phyloP scores from a whole-genome alignment of 768 basidiomycete genomes.

The Rhodotorula sphaerocarpa region DNA sequence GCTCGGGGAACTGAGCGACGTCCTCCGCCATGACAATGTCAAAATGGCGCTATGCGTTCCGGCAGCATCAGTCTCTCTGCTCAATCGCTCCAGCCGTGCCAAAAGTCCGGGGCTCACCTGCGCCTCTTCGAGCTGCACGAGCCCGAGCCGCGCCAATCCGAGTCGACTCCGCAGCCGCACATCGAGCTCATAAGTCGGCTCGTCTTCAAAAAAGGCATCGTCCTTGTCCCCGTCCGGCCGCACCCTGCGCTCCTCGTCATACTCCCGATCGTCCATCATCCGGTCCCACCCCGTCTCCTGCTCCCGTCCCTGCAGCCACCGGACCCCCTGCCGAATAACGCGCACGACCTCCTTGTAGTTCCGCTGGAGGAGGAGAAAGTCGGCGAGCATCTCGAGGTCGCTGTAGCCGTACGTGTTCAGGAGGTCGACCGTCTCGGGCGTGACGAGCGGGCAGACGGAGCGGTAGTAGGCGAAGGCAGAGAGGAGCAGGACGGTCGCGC shows the following conservation, averaged over 20 bases:
- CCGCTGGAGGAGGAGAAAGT: conserved; percentile 65
- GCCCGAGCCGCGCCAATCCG: conserved; percentile 69
- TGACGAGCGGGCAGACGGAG: conserved; percentile 47
- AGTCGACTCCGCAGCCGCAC: conserved; percentile 73
- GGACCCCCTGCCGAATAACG: conserved; percentile 62
- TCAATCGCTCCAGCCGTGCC: too few relatives aligned
- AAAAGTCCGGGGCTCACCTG: conserved; percentile 58
- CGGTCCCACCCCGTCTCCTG: conserved; percentile 70
- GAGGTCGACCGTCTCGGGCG: conserved; percentile 43
- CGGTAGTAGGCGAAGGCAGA: conserved; percentile 66
- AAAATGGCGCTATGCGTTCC: conserved; percentile 85
- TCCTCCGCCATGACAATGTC: conserved; percentile 63
- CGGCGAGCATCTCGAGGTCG: conserved; percentile 75
- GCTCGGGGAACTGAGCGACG: conserved; percentile 62
- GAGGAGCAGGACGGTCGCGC: conserved; percentile 62
- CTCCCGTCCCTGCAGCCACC: conserved; percentile 85
- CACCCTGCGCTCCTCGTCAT: conserved; percentile 47
- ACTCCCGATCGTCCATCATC: conserved; percentile 82
- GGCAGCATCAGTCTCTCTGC: background rate
- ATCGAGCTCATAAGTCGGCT: conserved; percentile 52
- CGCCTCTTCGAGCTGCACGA: conserved; percentile 71
- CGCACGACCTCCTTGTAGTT: conserved; percentile 62
- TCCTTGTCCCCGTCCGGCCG: conserved; percentile 45
- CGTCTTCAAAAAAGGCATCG: conserved; percentile 41
- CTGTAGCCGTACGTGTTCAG: conserved; percentile 49